Base-by-base conservation (phyloP, 306 rosid genomes). In the Trifolium fragiferum region DNA sequence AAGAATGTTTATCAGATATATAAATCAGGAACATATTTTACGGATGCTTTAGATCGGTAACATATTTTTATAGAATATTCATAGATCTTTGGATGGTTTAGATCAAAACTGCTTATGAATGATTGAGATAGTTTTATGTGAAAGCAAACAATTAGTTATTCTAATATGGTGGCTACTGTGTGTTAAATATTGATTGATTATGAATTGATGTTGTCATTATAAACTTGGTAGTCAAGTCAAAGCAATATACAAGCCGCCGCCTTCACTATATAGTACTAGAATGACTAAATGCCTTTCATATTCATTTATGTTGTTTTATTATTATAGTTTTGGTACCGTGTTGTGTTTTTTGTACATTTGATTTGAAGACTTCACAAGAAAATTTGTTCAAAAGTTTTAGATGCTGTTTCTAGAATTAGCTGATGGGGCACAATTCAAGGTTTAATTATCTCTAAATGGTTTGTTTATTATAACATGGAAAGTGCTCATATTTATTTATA, bases 201-300 rank as follows among this genome's bases (percentile, higher is more conserved):
- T 46, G 51, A 32, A 19, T 33, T 10, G 8, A 11, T 49, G 30
- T 10, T 2, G 13, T 46, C 1, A 14, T 11, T 62, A 57, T 35
- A 78, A 62, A 44, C 74, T 41, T 60, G 32, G 10, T 8, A 47
- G 63, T 58, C 64, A 59, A 64, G 73, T 78, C 60, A 63, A 53
- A 10, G 30, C 60, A 50, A 15, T 47, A 15, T 47, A 46, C 55
- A 49, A 49, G 51, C 67, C 54, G 51, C 73, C 53, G 10, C 47
- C 58, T 25, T 49, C 35, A 37, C 72, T 35, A 46, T 46, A 12
- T 4, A 3, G 8, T 46, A 47, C 51, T 38, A 30, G 55, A 27
- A 9, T 33, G 60, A 3, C 14, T 23, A 64, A 64, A 51, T 65
- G 40, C 14, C 19, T n/a, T 43, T 51, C 21, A 12, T 66, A 12